phyloP scores from a whole-genome alignment of 306 rosid genomes.

The Lathyrus oleraceus region DNA sequence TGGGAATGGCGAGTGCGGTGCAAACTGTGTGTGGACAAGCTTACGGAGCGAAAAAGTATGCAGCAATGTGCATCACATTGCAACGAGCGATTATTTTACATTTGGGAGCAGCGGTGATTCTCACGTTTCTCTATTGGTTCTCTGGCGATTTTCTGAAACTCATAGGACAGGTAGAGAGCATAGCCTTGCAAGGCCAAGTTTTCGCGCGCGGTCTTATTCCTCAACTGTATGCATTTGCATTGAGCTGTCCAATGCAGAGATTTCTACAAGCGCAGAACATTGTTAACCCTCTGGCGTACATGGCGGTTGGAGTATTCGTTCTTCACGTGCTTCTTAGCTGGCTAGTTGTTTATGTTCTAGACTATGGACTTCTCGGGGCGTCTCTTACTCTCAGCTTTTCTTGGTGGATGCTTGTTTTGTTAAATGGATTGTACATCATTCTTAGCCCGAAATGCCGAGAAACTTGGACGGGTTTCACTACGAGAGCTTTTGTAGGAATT shows the following conservation, averaged over 20 bases:
- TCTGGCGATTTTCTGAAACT: conserved; percentile 53
- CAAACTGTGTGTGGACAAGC: conserved; percentile 86
- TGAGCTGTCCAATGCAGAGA: conserved; percentile 75
- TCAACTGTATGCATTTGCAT: conserved; percentile 72
- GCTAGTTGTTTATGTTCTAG: conserved; percentile 54
- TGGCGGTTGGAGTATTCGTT: conserved; percentile 58
- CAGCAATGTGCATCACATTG: conserved; percentile 63
- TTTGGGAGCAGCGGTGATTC: conserved; percentile 63
- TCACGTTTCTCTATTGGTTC: conserved; percentile 62
- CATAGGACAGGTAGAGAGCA: conserved; percentile 51
- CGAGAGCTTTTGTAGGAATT: conserved; percentile 56
- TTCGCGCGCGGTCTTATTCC: conserved; percentile 59
- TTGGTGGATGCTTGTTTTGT: conserved; percentile 68
- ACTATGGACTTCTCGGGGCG: conserved; percentile 60
- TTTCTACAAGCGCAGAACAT: conserved; percentile 81
- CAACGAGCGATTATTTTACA: conserved; percentile 73
- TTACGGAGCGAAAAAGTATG: conserved; percentile 58
- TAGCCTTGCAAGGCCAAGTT: conserved; percentile 51
- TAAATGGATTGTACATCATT: conserved; percentile 60
- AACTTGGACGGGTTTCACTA: conserved; percentile 75
- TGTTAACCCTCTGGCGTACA: conserved; percentile 73
- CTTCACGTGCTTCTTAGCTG: conserved; percentile 61
- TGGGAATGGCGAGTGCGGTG: conserved; percentile 83
- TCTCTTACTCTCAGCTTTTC: conserved; percentile 67
- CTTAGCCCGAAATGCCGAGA: conserved; percentile 65